Evolutionary conservation across 192 early-diverging fungal genomes (phyloP).

Genomic region (Coemansia sp.): DNA sequence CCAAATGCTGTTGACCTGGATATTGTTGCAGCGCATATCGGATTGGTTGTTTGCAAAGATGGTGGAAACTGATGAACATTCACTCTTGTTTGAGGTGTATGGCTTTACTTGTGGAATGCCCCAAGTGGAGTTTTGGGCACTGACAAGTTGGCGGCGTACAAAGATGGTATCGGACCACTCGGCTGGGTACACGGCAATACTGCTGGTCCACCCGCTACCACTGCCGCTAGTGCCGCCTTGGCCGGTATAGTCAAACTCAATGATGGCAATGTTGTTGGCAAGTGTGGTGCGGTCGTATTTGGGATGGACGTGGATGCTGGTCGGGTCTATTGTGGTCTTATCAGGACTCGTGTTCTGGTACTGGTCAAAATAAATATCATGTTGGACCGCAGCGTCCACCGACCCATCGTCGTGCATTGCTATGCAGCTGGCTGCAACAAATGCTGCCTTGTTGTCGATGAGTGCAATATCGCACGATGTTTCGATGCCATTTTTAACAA

Average conservation of each 20-base stretch:
- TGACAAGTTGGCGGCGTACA: slow-evolving; percentile 13
- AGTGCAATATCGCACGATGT: slow-evolving; percentile 36
- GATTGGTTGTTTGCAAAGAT: slow-evolving; percentile 17
- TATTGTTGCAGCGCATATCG: slow-evolving; percentile 14
- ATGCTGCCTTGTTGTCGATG: slow-evolving; percentile 26
- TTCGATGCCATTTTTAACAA: slow-evolving; percentile 29
- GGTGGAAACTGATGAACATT: slow-evolving; percentile 9
- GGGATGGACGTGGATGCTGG: slow-evolving; percentile 18
- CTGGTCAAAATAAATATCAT: slow-evolving; percentile 26
- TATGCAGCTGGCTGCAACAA: slow-evolving; percentile 34
- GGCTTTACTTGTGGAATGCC: slow-evolving; percentile 4
- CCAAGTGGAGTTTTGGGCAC: slow-evolving; percentile 8
- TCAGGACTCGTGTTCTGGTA: slow-evolving; percentile 9
- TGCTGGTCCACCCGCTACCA: slow-evolving; percentile 14
- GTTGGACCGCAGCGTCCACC: slow-evolving; percentile 1
- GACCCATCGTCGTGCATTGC: not conserved
- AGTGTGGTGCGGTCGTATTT: not conserved
- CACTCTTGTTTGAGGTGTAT: not conserved
- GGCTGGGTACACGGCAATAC: slow-evolving; percentile 18
- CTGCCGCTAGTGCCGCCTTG: not conserved
- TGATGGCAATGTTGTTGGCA: slow-evolving; percentile 30
- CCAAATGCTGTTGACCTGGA: slow-evolving; percentile 6
- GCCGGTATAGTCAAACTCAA: slow-evolving; percentile 21
- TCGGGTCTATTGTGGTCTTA: slow-evolving; percentile 4
- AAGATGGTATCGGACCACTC: slow-evolving; percentile 24